Percentiles rank a stretch among this genome's conserved stretches.
Evolutionary conservation across 495 filamentous ascomycete genomes (phyloP).

Genomic region (Talaromyces trachyspermus): DNA sequence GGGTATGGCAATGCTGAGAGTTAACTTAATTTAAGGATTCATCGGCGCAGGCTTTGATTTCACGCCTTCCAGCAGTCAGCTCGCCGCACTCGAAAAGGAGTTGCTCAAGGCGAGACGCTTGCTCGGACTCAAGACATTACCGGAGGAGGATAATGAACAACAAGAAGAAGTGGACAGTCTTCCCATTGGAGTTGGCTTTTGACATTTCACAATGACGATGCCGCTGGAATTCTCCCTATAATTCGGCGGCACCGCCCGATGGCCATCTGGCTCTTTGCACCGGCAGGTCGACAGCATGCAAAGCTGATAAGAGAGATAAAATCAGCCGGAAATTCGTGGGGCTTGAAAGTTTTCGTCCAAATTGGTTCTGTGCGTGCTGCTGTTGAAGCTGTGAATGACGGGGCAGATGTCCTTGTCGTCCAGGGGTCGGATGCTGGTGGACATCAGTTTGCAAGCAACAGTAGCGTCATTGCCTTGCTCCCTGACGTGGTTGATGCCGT

Average conservation of each 20-base stretch:
- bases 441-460: constrained; percentile 58
- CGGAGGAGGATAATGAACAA: constrained; percentile 63
- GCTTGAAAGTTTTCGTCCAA: constrained; percentile 56
- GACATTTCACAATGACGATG: constrained; percentile 39
- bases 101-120: constrained; percentile 55
- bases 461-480: constrained; percentile 48
- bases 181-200: constrained; percentile 58
- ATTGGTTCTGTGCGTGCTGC: constrained; percentile 62
- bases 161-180: constrained; percentile 47
- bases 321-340: constrained; percentile 42
- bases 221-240: constrained; percentile 29
- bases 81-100: constrained; percentile 63
- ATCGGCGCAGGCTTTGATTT: constrained; percentile 69
- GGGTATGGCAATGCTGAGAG: too few relatives aligned
- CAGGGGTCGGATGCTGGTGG: constrained; percentile 64
- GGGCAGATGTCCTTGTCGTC: constrained; percentile 64
- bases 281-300: constrained; percentile 30
- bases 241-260: constrained; percentile 41
- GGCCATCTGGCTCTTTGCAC: constrained; percentile 64
- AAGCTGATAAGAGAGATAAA: constrained; percentile 37
- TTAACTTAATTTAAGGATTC: constrained; percentile 23
- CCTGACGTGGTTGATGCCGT: constrained; percentile 58
- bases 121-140: constrained; percentile 46
- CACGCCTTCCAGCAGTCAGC: constrained; percentile 53
- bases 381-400: constrained; percentile 57